Conservation (phyloP, 2,329 filamentous ascomycete species). For the Eutypa lata region DNA sequence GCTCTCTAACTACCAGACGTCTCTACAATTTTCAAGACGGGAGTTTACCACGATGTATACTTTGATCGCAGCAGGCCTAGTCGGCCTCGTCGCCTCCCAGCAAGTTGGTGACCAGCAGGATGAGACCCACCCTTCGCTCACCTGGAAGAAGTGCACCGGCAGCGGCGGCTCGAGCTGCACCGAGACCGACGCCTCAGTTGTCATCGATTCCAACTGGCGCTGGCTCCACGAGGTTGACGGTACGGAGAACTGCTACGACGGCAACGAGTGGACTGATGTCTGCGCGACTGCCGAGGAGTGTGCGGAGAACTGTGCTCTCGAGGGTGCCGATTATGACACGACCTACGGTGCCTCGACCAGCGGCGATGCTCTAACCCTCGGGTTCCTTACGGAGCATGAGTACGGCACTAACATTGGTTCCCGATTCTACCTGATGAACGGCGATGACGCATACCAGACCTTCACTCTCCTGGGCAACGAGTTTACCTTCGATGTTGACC, state of each 20-base stretch:
- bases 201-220: conserved; percentile 52
- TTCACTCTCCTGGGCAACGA: conserved; percentile 59
- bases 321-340: conserved; percentile 42
- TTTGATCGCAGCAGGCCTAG: conserved; percentile 29
- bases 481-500: conserved; percentile 63
- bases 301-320: conserved; percentile 42
- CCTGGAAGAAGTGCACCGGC: conserved; percentile 44
- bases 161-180: conserved; percentile 40
- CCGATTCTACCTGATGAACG: conserved; percentile 57
- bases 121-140: conserved; percentile 45
- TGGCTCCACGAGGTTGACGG: conserved; percentile 44
- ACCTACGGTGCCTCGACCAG: conserved; percentile 48
- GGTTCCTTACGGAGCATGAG: conserved; percentile 49
- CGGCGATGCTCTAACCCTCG: conserved; percentile 45
- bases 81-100: conserved; percentile 39
- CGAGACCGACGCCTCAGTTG: conserved; percentile 40
- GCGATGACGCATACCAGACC: conserved; percentile 54
- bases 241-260: conserved; percentile 48
- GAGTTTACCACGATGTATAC: conserved; percentile 24
- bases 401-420: conserved; percentile 40
- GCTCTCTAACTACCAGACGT: neutral
- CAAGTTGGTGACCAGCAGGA: conserved; percentile 37
- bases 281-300: conserved; percentile 39
- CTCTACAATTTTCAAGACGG: neutral
- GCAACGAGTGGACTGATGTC: conserved; percentile 35